These are phyloP conservation scores for Gnomoniopsis sp. DNA, from an alignment of 2,329 filamentous ascomycete species.

Conservation along the genomic window DNA sequence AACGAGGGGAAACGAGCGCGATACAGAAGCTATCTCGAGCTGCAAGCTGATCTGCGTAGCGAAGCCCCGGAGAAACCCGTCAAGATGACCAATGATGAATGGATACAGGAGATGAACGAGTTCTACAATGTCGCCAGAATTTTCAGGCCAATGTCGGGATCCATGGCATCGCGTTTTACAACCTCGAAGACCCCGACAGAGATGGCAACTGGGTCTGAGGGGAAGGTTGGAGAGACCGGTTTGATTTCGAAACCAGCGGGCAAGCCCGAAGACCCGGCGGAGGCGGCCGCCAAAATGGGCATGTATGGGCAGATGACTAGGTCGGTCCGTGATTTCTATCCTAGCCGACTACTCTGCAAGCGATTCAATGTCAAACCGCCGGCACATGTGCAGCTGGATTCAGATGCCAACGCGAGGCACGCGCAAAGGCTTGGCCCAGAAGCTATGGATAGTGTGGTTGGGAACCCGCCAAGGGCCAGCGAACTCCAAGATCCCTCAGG, in stretches of 20 bases:
- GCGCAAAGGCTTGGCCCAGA: constrained; percentile 9
- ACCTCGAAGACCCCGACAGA: constrained; percentile 53
- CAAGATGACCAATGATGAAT: constrained; percentile 62
- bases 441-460: background rate
- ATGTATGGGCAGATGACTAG: constrained; percentile 94
- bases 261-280: constrained; percentile 71
- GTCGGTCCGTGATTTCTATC: constrained; percentile 67
- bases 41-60: constrained; percentile 64
- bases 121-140: constrained; percentile 66
- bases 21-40: constrained; percentile 78
- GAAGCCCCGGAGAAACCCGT: constrained; percentile 27
- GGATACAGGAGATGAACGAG: constrained; percentile 73
- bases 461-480: background rate
- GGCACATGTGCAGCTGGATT: constrained; percentile 58
- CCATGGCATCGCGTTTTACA: constrained; percentile 93
- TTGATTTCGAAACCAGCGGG: constrained; percentile 45
- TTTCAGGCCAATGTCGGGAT: constrained; percentile 86
- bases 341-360: constrained; percentile 85
- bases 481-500: background rate
- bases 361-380: constrained; percentile 85
- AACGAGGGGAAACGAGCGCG: constrained; percentile 75
- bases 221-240: constrained; percentile 21
- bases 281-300: constrained; percentile 80
- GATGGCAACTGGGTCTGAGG: constrained; percentile 20
- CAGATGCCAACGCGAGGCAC: constrained; percentile 29